phyloP scores from a whole-genome alignment of 805 yeast species.

The Brettanomyces anomalus region DNA sequence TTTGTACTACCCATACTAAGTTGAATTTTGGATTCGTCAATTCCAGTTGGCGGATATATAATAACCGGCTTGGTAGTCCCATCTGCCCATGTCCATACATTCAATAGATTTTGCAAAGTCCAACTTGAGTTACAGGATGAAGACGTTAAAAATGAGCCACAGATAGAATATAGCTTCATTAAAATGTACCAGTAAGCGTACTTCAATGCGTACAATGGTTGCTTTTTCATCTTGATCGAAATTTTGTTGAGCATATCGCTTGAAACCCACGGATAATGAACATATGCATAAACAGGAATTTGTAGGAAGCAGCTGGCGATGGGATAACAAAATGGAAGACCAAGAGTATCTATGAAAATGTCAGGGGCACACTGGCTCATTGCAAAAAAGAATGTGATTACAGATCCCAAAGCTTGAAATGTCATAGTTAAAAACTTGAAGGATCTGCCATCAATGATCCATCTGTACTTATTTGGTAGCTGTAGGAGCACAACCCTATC shows the following conservation, averaged over 20 bases:
- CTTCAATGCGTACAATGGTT: conserved; percentile 23
- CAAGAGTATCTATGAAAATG: conserved; percentile 91
- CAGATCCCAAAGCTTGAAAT: conserved; percentile 83
- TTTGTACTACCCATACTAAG: conserved; percentile 12
- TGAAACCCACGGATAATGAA: conserved; percentile 93
- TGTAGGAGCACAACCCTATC: conserved; percentile 25
- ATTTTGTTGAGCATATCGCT: conserved; percentile 73
- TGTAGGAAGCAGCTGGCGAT: conserved; percentile 45
- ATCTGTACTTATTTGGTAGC: conserved; percentile 27
- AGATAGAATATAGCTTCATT: conserved; percentile 51
- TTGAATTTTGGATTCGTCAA: conserved; percentile 34
- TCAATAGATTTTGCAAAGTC: conserved; percentile 70
- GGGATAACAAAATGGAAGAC: conserved; percentile 82
- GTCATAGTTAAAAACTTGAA: conserved; percentile 78
- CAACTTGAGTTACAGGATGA: conserved; percentile 81
- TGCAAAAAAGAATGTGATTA: conserved; percentile 62
- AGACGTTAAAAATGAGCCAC: conserved; percentile 59
- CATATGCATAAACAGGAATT: conserved; percentile 77
- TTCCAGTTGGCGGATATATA: conserved; percentile 87
- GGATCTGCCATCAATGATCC: conserved; percentile 55
- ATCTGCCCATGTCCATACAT: conserved; percentile 50
- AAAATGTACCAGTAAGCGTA: conserved; percentile 65
- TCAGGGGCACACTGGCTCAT: conserved; percentile 66
- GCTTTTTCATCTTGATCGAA: conserved; percentile 14
- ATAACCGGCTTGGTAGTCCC: conserved; percentile 28